Evolutionary conservation across 1,139 yeast species (phyloP), one percentile per base, ranked within the genome.

Genomic region (Sugiyamaella paludigena): DNA sequence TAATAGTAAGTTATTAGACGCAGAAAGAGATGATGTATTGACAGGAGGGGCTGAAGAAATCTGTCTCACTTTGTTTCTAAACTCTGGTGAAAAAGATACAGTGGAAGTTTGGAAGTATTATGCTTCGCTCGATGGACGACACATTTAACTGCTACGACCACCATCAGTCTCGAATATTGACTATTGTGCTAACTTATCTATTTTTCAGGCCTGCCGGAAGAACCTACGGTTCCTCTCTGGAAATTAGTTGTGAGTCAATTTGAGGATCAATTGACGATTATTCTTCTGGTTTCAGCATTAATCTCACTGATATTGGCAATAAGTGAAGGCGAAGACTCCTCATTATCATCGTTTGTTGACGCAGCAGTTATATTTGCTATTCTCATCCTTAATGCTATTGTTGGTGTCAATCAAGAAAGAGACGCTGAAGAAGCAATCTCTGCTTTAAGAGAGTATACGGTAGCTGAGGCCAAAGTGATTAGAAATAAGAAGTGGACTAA

Each of bases 341-440:
- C 67, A 1, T 61, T 64, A 63, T 53, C 70, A 7, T 64, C 70
- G 13, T 62, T 69, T 52, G 67, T 71, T 11, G 75, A 71, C 50
- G 74, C 75, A 2, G 56, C 65, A 9, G 75, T 71, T 19, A 71
- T 71, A 44, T 58, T 70, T 36, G 54, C 69, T 15, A 71, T 71
- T 42, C 57, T 71, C 36, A 58, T 71, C 8, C 58, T 71, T 37
- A 71, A 71, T 51, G 74, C 75, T n/a, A 59, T 71, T 19, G 73
- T 71, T 19, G 75, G 75, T 37, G 74, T 71, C 10, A 69, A 68
- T 36, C 74, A 71, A 52, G 75, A 71, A 52, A 59, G 63, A n/a
- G 66, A 71, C 27, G 75, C 75, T n/a, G 75, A 71, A 52, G 58
- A 64, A 27, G 71, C 74, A 1, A 70, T 71, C 45, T 61, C 72